A percentile compares a stretch with the other conserved stretches of the same genome.
phyloP scores from a whole-genome alignment of 345 rosid genomes.

The Mangifera indica region DNA sequence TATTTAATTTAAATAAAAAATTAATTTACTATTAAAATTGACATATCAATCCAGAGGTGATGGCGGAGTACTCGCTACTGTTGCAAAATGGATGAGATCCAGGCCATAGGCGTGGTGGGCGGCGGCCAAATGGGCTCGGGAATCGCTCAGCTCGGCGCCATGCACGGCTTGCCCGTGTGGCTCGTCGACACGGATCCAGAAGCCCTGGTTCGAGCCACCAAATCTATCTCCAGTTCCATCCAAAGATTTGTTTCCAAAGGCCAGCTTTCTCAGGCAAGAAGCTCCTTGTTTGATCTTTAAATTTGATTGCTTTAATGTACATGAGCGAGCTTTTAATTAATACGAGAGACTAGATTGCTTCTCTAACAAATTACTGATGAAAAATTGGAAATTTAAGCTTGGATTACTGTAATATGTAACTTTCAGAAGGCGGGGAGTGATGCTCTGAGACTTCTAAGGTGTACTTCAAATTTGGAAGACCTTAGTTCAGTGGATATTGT shows the following conservation, averaged over 20 bases:
- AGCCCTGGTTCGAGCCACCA: conserved; percentile 61
- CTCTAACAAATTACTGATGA: neutral
- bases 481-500: conserved; percentile 58
- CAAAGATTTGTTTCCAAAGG: conserved; percentile 68
- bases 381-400: neutral
- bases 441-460: conserved; percentile 59
- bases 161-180: conserved; percentile 60
- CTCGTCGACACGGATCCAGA: conserved; percentile 59
- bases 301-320: neutral
- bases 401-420: conserved; percentile 1
- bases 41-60: too few relatives aligned
- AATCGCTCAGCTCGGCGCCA: conserved; percentile 81
- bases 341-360: too few relatives aligned
- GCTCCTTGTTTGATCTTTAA: neutral
- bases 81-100: conserved; percentile 38
- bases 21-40: too few relatives aligned
- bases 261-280: conserved; percentile 48
- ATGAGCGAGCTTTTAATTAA: neutral
- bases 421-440: conserved; percentile 51
- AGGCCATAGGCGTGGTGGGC: conserved; percentile 69
- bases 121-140: conserved; percentile 98
- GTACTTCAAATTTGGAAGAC: conserved; percentile 59
- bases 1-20: too few relatives aligned
- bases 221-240: conserved; percentile 52
- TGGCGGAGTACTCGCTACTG: neutral